Percentiles rank a stretch among this genome's conserved stretches.
phyloP scores from a whole-genome alignment of 768 basidiomycete genomes.

The Lactarius hatsudake region DNA sequence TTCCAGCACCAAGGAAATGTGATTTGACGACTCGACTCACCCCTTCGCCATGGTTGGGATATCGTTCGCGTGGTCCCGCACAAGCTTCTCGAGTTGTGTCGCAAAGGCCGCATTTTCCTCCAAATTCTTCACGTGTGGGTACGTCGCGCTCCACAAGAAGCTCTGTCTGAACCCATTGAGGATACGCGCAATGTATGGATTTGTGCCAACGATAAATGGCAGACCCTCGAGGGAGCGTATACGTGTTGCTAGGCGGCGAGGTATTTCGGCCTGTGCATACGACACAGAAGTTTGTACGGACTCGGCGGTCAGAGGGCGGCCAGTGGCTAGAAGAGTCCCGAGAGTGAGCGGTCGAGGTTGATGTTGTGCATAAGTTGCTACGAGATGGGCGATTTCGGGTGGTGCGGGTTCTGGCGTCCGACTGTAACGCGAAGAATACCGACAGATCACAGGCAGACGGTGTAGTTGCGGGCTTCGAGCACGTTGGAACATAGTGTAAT shows the following conservation, averaged over 20 bases:
- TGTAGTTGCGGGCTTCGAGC: not conserved
- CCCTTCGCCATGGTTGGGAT: constrained; percentile 91
- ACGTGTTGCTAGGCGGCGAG: constrained; percentile 70
- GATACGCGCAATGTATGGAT: constrained; percentile 77
- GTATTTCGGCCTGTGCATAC: constrained; percentile 74
- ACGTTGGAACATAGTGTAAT: constrained; percentile 14
- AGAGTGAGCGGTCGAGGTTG: constrained; percentile 70
- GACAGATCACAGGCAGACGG: not conserved
- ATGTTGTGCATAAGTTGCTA: constrained; percentile 61
- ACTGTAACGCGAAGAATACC: constrained; percentile 21
- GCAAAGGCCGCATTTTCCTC: constrained; percentile 71
- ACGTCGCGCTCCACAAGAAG: constrained; percentile 65
- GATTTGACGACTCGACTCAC: constrained; percentile 37
- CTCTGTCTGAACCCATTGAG: constrained; percentile 66
- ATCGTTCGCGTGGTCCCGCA: constrained; percentile 79
- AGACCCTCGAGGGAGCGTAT: constrained; percentile 71
- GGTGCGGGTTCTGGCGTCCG: constrained; percentile 50
- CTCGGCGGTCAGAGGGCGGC: constrained; percentile 64
- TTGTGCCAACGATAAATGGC: constrained; percentile 87
- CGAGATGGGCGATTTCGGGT: constrained; percentile 53
- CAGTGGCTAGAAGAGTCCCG: constrained; percentile 69
- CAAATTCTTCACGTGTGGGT: constrained; percentile 61
- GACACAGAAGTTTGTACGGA: constrained; percentile 73
- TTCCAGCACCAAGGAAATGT: not conserved
- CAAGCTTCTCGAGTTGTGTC: constrained; percentile 63